These are phyloP conservation scores for Chlamydomonas reinhardtii DNA, from an alignment of 163 green algal genomes.

Conservation along the genomic window DNA sequence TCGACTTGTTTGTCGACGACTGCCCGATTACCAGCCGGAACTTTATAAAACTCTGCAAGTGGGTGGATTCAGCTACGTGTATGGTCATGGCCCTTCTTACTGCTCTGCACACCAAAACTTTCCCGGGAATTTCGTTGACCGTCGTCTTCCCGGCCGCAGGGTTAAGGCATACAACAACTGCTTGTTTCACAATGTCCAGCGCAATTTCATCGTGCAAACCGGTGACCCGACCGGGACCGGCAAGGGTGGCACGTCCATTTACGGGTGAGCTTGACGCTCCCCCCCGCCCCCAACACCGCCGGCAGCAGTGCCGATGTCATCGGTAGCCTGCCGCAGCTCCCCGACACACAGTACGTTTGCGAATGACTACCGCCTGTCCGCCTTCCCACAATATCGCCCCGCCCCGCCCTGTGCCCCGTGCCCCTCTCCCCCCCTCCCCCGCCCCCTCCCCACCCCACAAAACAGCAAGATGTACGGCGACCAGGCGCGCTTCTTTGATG, in stretches of 20 bases:
- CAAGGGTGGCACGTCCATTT: slow-evolving; percentile 91
- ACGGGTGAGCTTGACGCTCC: slow-evolving; percentile 68
- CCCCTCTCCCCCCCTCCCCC: too few species aligned
- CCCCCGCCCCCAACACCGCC: too few species aligned
- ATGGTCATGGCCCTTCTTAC: too few species aligned
- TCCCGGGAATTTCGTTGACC: background rate
- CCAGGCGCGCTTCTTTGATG: slow-evolving; percentile 94
- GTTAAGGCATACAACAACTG: slow-evolving; percentile 99
- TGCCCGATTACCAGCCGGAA: slow-evolving; percentile 91
- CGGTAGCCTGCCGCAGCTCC: too few species aligned
- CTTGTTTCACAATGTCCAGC: slow-evolving; percentile 97
- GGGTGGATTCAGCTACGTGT: slow-evolving; percentile 4
- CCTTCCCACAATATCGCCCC: too few species aligned
- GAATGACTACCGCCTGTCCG: too few species aligned
- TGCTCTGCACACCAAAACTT: too few species aligned
- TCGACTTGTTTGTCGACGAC: slow-evolving; percentile 95
- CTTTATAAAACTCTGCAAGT: slow-evolving; percentile 99
- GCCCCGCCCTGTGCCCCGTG: too few species aligned
- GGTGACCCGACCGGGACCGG: slow-evolving; percentile 96
- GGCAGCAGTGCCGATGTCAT: too few species aligned
- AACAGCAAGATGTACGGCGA: slow-evolving; percentile 89
- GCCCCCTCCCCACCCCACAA: background rate
- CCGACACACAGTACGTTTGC: too few species aligned
- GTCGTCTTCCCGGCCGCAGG: slow-evolving; percentile 64
- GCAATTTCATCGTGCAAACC: slow-evolving; percentile 95